These are phyloP conservation scores for Conoideocrella luteorostrata DNA, from an alignment of 2,329 filamentous ascomycete species.

Conservation along the genomic window DNA sequence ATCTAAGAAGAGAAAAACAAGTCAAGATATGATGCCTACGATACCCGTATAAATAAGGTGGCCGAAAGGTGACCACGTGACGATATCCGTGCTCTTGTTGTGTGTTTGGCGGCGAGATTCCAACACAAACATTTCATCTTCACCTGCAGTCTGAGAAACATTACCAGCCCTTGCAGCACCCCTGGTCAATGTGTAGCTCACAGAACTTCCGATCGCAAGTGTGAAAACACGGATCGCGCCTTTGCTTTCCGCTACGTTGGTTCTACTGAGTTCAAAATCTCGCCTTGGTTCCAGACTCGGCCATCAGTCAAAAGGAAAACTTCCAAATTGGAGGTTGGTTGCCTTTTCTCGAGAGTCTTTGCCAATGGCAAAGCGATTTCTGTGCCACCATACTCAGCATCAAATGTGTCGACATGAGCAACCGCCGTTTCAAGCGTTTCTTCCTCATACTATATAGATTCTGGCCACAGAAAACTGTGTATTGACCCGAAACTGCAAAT, in stretches of 20 bases:
- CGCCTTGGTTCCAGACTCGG: slow-evolving; percentile 41
- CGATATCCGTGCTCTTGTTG: too few relatives aligned
- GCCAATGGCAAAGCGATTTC: slow-evolving; percentile 42
- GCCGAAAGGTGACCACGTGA: too few relatives aligned
- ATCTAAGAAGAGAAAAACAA: too few relatives aligned
- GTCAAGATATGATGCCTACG: too few relatives aligned
- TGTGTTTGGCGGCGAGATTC: too few relatives aligned
- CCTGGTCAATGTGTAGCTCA: slow-evolving; percentile 47
- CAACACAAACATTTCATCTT: too few relatives aligned
- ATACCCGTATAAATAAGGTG: too few relatives aligned
- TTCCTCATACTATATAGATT: slow-evolving; percentile 40
- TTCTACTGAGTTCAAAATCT: slow-evolving; percentile 40
- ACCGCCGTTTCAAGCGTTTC: slow-evolving; percentile 37
- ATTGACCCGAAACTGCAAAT: slow-evolving; percentile 58
- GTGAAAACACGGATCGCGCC: slow-evolving; percentile 46
- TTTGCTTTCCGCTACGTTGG: slow-evolving; percentile 30
- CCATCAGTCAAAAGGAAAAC: slow-evolving; percentile 53
- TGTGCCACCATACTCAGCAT: slow-evolving; percentile 46
- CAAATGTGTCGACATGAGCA: slow-evolving; percentile 34
- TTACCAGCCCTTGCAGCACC: slow-evolving; percentile 48
- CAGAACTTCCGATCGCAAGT: slow-evolving; percentile 45
- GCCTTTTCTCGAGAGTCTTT: slow-evolving; percentile 34
- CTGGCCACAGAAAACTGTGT: slow-evolving; percentile 39
- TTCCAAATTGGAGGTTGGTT: slow-evolving; percentile 42
- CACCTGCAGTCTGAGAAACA: slow-evolving; percentile 54